Evolutionary conservation across 2,329 filamentous ascomycete species (phyloP), one percentile per base, ranked within the genome.

Genomic region (Colletotrichum phormii): DNA sequence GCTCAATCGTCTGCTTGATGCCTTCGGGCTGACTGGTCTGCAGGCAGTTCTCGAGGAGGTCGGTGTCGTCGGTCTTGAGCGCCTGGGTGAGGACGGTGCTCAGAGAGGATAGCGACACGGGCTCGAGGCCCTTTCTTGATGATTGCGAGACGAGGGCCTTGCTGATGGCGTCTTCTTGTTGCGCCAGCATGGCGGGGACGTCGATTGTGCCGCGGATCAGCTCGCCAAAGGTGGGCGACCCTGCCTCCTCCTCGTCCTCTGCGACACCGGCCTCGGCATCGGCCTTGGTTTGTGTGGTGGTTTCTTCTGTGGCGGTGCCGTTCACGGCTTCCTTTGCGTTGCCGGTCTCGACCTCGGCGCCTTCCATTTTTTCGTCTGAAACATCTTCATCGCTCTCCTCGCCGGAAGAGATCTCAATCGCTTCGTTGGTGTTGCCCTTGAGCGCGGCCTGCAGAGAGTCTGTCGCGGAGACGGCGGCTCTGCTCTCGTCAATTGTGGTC

Each of bases 71-170:
- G 74, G 95, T 98, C 78, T 93, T 93, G 69, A 99, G 91, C 6
- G 97, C 95, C 82, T 98, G 96, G 15, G 95, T 92, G 72, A 99
- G 91, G n/a, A 98, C 95, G 5, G 95, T 98, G 60, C 94, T 93
- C 63, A 99, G 90, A 7, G 96, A 98, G 72, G 94, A 91, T 72
- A 93, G 92, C 13, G 91, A 92, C 13, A 92, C 93, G 24, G 90
- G 86, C 22, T 88, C 87, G 74, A 93, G 85, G 67, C 84, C 82
- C 73, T 85, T 85, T 79, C 82, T 82, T 57, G 84, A 81, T 11
- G 85, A 74, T 81, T 85, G 70, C 83, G 85, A 75, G 82, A 84
- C 74, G 15, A 82, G 78, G 51, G 82, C 75, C 58, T 75, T 77
- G 71, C 74, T 76, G 42, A 74, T 76, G 42, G 64, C 46, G n/a